Base-by-base conservation (phyloP, 1,284 basidiomycete genomes). In the Melampsora americana region DNA sequence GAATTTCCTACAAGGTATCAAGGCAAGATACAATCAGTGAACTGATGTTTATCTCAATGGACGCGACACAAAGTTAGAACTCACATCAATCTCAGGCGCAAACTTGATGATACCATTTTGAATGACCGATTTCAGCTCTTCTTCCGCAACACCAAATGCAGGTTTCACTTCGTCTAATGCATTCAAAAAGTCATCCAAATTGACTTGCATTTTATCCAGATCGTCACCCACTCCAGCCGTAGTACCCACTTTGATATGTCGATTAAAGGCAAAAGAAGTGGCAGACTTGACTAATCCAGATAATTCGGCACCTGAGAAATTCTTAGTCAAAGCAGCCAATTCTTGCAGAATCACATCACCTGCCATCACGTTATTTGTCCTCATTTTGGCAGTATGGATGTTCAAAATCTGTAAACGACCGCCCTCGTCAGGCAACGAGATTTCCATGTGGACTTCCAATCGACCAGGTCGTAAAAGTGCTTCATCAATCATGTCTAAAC, bases 361-460 rank as follows among this genome's bases (percentile, higher is more conserved):
- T 77, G 91, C 93, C 92, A 99, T 93, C 53, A 98, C 90, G 23
- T 89, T 87, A 83, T 98, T 98, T 50, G 83, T 87, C 50, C 92
- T 88, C 95, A 99, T 99, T 85, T 95, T 95, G 78, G 87, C 82
- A 0, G 96, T 99, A 83, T 99, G 96, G 80, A 99, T 99, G 79
- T 87, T 92, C 79, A 99, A 86, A 80, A 99, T 99, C 84, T 99
- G 96, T 68, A 88, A 85, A 30, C 96, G 92, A 68, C 96, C 96
- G 3, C 90, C 85, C 82, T 95, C 95, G 81, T 99, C 95, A 0
- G 96, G 96, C 1, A 99, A 86, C 5, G 93, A 96, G 79, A 99
- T 98, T 84, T 99, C 96, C 89, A 99, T 97, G 84, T 99, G 96
- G n/a, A 99, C 95, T 83, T 99, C 96, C 66, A 99, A 90, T 86